Evolutionary conservation across 1,284 basidiomycete species (phyloP), one percentile per base, ranked within the genome.

Genomic region (Ustilago cynodontis): DNA sequence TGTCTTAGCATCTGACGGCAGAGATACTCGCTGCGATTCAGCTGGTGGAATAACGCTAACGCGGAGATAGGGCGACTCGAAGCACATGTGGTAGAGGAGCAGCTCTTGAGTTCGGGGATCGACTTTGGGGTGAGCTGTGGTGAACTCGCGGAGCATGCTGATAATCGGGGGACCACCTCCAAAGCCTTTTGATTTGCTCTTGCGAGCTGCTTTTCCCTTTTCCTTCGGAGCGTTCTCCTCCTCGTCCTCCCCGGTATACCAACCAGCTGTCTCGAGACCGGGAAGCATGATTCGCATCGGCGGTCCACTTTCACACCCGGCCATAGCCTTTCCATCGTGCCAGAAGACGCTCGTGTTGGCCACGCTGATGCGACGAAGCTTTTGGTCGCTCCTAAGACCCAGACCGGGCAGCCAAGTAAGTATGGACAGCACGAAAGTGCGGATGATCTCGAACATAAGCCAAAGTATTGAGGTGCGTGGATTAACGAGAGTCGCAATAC

Each of bases 271-370:
- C 60, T 88, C 86, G 29, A 89, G 80, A 14, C 85, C 87, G 1
- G 88, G 88, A 10, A 88, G 77, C 24, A 86, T 80, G 29, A 89
- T 86, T 63, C 86, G 84, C 49, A 88, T 82, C 26, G 87, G 86
- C 11, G 88, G 88, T 3, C 88, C 88, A 54, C 85, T 87, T 76
- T 89, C 88, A 77, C 88, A 89, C 0, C 87, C 87, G 6, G 88
- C 88, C 59, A 89, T 77, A 8, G 88, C 83, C n/a, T 87, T 82
- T 6, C 87, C 82, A 52, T 87, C 86, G 35, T 87, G 87, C 80
- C 81, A 88, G 11, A 87, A 75, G 2, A 88, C 84, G 22, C 85
- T 86, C 7, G 88, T 89, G 61, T 89, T 89, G 24, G 88, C 88
- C 7, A 88, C 88, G 22, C 78, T 77, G 59, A 83, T 81, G 20